Conservation (phyloP, 768 basidiomycete genomes). For the Boletus pseudopeckii region DNA sequence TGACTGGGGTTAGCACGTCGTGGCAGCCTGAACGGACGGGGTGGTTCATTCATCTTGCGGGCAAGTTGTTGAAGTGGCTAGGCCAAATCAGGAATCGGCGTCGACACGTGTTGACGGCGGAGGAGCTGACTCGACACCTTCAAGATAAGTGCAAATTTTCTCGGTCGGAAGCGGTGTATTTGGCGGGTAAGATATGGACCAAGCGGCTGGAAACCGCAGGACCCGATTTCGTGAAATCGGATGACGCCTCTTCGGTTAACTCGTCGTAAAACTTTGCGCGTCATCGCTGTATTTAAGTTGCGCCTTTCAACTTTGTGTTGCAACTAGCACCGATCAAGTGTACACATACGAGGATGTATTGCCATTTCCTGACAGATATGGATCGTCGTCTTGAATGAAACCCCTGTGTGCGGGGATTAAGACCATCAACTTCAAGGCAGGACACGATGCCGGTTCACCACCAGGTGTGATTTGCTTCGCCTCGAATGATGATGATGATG, state of each 20-base stretch:
- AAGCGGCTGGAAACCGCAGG: constrained; percentile 17
- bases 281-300: not conserved
- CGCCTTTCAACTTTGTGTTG: constrained; percentile 9
- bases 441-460: constrained; percentile 1
- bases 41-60: constrained; percentile 27
- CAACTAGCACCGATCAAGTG: not conserved
- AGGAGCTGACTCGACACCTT: constrained; percentile 21
- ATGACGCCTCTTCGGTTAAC: constrained; percentile 11
- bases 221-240: constrained; percentile 24
- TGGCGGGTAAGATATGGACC: constrained; percentile 25
- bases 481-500: constrained; percentile 4
- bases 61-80: constrained; percentile 19
- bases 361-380: not conserved
- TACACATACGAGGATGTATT: not conserved
- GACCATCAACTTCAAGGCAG: not conserved
- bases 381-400: constrained; percentile 1
- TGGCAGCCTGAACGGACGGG: constrained; percentile 22
- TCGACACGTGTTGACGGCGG: constrained; percentile 15
- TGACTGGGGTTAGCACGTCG: constrained; percentile 8
- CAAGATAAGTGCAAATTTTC: constrained; percentile 24
- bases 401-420: constrained; percentile 12
- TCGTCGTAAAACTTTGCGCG: constrained; percentile 1
- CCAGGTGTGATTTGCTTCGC: constrained; percentile 10
- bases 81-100: constrained; percentile 11
- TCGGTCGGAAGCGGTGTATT: constrained; percentile 16